These are phyloP conservation scores for Ceraceosorus guamensis DNA, from an alignment of 1,284 basidiomycete species.

Conservation along the genomic window DNA sequence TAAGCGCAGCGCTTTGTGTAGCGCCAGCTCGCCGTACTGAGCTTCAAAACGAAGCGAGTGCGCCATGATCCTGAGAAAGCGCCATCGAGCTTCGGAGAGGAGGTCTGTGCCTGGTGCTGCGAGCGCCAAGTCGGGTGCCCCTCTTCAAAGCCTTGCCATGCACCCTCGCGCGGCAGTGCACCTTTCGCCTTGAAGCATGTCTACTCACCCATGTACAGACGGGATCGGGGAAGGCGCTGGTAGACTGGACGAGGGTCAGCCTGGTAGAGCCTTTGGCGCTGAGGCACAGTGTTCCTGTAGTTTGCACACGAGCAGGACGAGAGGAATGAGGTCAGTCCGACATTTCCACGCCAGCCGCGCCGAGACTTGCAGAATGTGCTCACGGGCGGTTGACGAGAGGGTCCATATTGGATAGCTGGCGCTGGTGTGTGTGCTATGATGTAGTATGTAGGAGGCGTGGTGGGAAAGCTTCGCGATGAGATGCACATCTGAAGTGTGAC, in stretches of 20 bases:
- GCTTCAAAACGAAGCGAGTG: not conserved
- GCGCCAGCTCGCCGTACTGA: not conserved
- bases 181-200: too few relatives aligned
- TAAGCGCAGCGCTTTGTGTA: not conserved
- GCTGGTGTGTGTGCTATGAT: too few relatives aligned
- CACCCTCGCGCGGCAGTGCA: too few relatives aligned
- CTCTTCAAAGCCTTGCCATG: not conserved
- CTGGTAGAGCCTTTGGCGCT: conserved; percentile 15
- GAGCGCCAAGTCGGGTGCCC: not conserved
- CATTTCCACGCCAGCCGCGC: not conserved
- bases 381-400: conserved; percentile 5
- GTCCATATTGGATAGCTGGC: too few relatives aligned
- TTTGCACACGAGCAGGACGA: too few relatives aligned
- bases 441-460: too few relatives aligned
- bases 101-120: not conserved
- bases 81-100: not conserved
- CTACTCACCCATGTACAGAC: conserved; percentile 16
- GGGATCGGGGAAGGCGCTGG: conserved; percentile 15
- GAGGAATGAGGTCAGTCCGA: not conserved
- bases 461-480: too few relatives aligned
- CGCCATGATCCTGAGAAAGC: not conserved
- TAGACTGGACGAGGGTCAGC: conserved; percentile 13
- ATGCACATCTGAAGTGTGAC: too few relatives aligned
- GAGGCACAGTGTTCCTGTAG: conserved; percentile 14
- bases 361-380: not conserved